Base-by-base conservation (phyloP, 768 basidiomycete genomes). In the Saitozyma sp. region DNA sequence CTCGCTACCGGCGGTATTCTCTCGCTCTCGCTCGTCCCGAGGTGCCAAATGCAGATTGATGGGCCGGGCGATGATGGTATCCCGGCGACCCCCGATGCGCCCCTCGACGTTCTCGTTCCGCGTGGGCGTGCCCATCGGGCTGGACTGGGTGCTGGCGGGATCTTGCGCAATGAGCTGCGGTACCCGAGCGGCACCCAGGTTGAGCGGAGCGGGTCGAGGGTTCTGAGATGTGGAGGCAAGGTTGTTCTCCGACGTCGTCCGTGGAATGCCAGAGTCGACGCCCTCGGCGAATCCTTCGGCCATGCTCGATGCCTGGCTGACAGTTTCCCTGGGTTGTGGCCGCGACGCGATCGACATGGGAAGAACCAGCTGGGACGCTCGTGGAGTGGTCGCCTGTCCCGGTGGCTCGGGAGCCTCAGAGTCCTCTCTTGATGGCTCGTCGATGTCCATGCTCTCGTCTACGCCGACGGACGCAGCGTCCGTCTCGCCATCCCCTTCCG, bases 371-470 rank as follows among this genome's bases (percentile, higher is more conserved):
- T 66, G 70, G 6, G 59, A 50, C 10, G 74, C 74, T 17, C 74
- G 61, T 9, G 74, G 74, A 9, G 74, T 76, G 7, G 70, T 73
- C 1, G 69, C 61, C 9, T 69, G 62, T 29, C 53, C 65, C 16
- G 58, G 48, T 1, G 48, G 53, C 13, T 62, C 54, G 2, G 50
- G 16, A 11, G 40, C n/a, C 19, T 9, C 11, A 38, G 13, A 20
- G 5, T 60, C 39, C 11, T 19, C 38, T 43, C 50, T 50, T 42
- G 39, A 58, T n/a, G 38, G 38, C 0, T 53, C 63, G 37, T 75
- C 78, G 42, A 70, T 58, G 19, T 77, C 85, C 81, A 85, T 84
- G 56, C 85, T 85, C 1, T 82, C 83, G 56, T 89, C 89, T 29
- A 83, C 87, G 38, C 64, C 71, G 4, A 63, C 52, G 4, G 66